A percentile compares a stretch with the other conserved stretches of the same genome.
Conservation (phyloP, 73 alveolate species). For the Paramecium sexaurelia region DNA sequence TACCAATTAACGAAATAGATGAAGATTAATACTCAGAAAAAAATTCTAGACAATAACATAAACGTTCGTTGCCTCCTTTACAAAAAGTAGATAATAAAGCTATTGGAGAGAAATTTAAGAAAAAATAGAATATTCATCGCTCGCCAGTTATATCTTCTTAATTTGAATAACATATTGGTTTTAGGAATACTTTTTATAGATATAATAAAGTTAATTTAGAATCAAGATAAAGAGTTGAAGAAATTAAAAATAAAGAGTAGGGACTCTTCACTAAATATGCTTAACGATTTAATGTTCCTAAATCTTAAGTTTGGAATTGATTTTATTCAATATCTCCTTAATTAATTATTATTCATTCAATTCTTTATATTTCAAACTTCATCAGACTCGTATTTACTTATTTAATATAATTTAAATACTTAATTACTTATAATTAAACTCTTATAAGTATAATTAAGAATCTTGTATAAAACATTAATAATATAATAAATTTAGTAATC, state of each 20-base stretch:
- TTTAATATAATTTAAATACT: neutral
- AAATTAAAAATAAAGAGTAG: neutral
- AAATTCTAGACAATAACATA: neutral
- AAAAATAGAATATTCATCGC: neutral
- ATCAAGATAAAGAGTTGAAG: slow-evolving; percentile 14
- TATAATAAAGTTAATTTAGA: slow-evolving; percentile 30
- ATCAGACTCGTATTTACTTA: no score
- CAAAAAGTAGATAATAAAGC: neutral
- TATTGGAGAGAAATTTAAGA: neutral
- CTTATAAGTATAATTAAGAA: neutral
- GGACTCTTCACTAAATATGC: slow-evolving; percentile 37
- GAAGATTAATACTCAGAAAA: neutral
- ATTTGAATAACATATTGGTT: slow-evolving; percentile 50
- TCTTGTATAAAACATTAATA: neutral
- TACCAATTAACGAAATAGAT: slow-evolving; percentile 16
- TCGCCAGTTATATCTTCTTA: slow-evolving; percentile 26
- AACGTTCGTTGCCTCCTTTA: slow-evolving; percentile 10
- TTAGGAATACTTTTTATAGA: slow-evolving; percentile 42
- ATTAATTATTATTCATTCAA: neutral
- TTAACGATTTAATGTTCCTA: slow-evolving; percentile 29
- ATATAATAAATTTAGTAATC: neutral
- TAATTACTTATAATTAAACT: neutral
- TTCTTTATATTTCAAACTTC: neutral
- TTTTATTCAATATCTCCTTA: neutral
- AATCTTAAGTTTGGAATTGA: slow-evolving; percentile 16